phyloP scores from a whole-genome alignment of 208 protist genomes.

The Trypanosoma avium region DNA sequence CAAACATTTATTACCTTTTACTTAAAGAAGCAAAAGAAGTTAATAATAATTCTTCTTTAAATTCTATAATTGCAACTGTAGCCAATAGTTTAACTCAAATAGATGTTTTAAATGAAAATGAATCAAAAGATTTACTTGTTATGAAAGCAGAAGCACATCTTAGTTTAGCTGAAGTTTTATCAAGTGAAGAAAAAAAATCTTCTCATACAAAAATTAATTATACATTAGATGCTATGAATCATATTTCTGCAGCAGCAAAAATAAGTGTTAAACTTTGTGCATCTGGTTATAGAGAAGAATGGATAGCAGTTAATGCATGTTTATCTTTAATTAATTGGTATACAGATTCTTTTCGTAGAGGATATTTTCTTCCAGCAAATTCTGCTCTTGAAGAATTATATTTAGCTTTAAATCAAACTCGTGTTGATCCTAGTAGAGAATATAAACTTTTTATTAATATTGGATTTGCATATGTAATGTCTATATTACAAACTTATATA shows the following conservation, averaged over 20 bases:
- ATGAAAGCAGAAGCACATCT: conserved; percentile 55
- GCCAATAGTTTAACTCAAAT: conserved; percentile 51
- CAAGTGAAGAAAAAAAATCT: conserved; percentile 20
- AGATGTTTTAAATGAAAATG: conserved; percentile 25
- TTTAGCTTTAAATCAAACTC: conserved; percentile 23
- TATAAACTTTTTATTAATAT: conserved; percentile 33
- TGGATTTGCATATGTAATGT: conserved; percentile 35
- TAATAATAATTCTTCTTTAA: conserved; percentile 42
- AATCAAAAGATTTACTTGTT: conserved; percentile 34
- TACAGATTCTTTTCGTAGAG: conserved; percentile 29
- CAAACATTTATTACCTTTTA: conserved; percentile 65
- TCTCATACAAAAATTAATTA: background rate
- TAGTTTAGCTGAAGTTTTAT: conserved; percentile 35
- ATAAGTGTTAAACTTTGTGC: conserved; percentile 33
- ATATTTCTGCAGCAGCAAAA: conserved; percentile 31
- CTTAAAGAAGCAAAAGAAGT: conserved; percentile 56
- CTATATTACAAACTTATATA: conserved; percentile 42
- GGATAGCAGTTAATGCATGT: conserved; percentile 68
- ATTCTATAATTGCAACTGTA: conserved; percentile 53
- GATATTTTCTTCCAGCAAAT: conserved; percentile 41
- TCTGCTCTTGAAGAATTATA: conserved; percentile 36
- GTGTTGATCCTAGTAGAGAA: conserved; percentile 39
- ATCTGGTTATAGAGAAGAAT: conserved; percentile 38
- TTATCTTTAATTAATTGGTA: conserved; percentile 56
- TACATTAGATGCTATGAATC: conserved; percentile 16